Evolutionary conservation across 805 yeast species (phyloP).

Genomic region (Grigorovia transvaalensis): DNA sequence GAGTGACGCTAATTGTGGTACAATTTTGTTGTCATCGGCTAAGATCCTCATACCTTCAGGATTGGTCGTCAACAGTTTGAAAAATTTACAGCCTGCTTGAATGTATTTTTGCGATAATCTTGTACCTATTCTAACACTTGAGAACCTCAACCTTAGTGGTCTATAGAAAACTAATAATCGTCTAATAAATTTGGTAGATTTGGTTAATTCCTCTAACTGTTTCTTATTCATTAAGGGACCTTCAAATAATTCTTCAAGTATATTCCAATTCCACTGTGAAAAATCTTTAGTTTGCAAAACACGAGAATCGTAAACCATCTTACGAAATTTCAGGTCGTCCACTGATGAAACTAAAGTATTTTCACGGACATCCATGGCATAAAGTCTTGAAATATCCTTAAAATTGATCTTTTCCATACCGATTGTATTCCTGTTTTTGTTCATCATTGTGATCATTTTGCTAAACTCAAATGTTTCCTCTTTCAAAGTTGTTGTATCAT

Average conservation of each 20-base stretch:
- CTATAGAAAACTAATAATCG: slow-evolving; percentile 77
- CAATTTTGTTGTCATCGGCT: slow-evolving; percentile 53
- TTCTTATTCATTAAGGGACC: slow-evolving; percentile 73
- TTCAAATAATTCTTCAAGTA: slow-evolving; percentile 57
- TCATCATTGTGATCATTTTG: slow-evolving; percentile 31
- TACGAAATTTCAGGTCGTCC: slow-evolving; percentile 61
- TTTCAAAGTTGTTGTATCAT: slow-evolving; percentile 1
- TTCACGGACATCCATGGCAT: slow-evolving; percentile 18
- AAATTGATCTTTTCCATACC: slow-evolving; percentile 26
- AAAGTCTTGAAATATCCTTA: slow-evolving; percentile 13
- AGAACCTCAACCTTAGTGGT: slow-evolving; percentile 81
- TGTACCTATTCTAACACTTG: slow-evolving; percentile 38
- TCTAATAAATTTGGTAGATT: slow-evolving; percentile 77
- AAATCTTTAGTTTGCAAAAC: slow-evolving; percentile 72
- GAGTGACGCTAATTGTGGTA: slow-evolving; percentile 84
- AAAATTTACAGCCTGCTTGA: slow-evolving; percentile 63
- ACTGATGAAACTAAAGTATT: slow-evolving; percentile 24
- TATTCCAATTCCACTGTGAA: slow-evolving; percentile 80
- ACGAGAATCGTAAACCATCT: slow-evolving; percentile 53
- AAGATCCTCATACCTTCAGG: slow-evolving; percentile 60
- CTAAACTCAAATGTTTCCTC: slow-evolving; percentile 37
- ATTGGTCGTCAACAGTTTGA: slow-evolving; percentile 52
- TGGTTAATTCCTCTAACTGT: slow-evolving; percentile 65
- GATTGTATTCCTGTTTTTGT: slow-evolving; percentile 30
- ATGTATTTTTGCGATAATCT: slow-evolving; percentile 48